These are phyloP conservation scores for Beauveria sp. DNA, from an alignment of 2,329 filamentous ascomycete genomes.

Conservation along the genomic window DNA sequence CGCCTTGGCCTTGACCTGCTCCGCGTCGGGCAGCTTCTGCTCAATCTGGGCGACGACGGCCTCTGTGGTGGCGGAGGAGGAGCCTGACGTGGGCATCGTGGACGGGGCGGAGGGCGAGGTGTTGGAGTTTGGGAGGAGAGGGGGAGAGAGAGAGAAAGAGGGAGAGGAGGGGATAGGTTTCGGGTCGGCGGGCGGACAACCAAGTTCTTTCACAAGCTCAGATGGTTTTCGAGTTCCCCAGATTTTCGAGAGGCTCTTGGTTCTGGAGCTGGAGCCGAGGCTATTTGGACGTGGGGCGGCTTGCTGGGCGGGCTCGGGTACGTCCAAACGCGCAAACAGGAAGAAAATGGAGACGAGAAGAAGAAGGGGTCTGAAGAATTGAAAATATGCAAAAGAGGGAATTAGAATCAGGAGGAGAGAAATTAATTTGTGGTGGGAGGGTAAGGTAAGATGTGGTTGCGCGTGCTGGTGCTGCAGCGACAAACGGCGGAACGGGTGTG, in stretches of 20 bases:
- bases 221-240: background rate
- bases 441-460: slow-evolving; percentile 8
- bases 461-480: background rate
- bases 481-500: background rate
- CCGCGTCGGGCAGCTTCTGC: slow-evolving; percentile 30
- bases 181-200: no score
- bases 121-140: background rate
- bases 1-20: slow-evolving; percentile 29
- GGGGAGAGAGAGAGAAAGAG: background rate
- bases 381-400: background rate
- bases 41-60: slow-evolving; percentile 37
- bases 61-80: slow-evolving; percentile 14
- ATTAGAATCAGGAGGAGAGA: background rate
- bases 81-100: slow-evolving; percentile 16
- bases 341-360: background rate
- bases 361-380: no score
- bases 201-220: background rate
- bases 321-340: background rate
- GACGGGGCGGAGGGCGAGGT: background rate
- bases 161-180: no score
- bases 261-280: background rate
- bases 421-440: slow-evolving; percentile 7
- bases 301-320: background rate
- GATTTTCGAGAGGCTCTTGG: background rate
- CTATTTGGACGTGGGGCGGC: background rate